phyloP scores from a whole-genome alignment of 176 grass and related monocot species.

The Bolboschoenus planiculmis region DNA sequence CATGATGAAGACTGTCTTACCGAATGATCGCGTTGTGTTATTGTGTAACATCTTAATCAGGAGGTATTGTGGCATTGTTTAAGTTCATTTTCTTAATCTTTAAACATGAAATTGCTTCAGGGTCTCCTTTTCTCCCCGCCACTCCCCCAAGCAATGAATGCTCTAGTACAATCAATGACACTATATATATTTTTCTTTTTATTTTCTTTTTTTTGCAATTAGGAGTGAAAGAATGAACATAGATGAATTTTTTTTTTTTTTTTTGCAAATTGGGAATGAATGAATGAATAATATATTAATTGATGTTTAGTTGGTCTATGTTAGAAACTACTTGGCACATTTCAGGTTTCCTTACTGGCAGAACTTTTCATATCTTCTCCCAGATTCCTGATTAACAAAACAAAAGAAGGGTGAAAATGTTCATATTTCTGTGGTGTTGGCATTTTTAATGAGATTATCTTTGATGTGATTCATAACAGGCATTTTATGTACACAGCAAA shows the following conservation, averaged over 20 bases:
- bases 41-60: slow-evolving; percentile 94
- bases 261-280: not conserved
- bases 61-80: slow-evolving; percentile 38
- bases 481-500: slow-evolving; percentile 95
- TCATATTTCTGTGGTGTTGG: not conserved
- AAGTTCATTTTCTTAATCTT: not conserved
- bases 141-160: not conserved
- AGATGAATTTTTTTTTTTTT: not conserved
- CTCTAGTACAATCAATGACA: not conserved
- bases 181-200: not conserved
- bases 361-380: not conserved
- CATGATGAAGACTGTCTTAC: slow-evolving; percentile 71
- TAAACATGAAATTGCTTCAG: not conserved
- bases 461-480: slow-evolving; percentile 34
- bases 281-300: not conserved
- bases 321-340: not conserved
- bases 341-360: not conserved
- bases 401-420: not conserved
- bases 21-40: slow-evolving; percentile 64
- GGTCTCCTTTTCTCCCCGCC: not conserved
- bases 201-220: not conserved
- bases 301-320: not conserved
- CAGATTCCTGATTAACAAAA: not conserved
- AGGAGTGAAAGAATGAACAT: not conserved
- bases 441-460: not conserved